phyloP scores from a whole-genome alignment of 2,329 filamentous ascomycete species.

The Mycosphaerella sp. region DNA sequence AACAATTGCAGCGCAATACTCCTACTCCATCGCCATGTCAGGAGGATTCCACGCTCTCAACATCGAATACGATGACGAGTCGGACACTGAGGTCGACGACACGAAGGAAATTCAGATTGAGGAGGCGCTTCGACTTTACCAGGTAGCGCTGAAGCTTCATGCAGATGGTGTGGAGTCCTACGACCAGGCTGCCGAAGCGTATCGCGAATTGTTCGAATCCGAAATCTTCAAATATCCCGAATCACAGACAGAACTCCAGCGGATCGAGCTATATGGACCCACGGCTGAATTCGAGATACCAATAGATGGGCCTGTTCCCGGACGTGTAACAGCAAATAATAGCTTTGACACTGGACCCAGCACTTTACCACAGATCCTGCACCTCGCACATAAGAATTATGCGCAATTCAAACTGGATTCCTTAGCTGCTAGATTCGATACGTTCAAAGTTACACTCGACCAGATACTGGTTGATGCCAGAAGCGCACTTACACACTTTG shows the following conservation, averaged over 20 bases:
- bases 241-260: constrained; percentile 74
- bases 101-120: constrained; percentile 97
- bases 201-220: constrained; percentile 76
- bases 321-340: constrained; percentile 35
- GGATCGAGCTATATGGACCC: constrained; percentile 52
- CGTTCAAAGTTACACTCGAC: constrained; percentile 24
- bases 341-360: constrained; percentile 69
- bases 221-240: constrained; percentile 94
- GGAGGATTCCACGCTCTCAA: constrained; percentile 78
- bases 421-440: constrained; percentile 25
- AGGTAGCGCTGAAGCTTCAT: constrained; percentile 83
- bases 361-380: constrained; percentile 80
- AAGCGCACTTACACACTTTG: constrained; percentile 50
- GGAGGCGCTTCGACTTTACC: constrained; percentile 91
- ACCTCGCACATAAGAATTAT: constrained; percentile 91
- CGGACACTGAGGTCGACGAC: constrained; percentile 87
- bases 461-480: constrained; percentile 34
- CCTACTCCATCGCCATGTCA: constrained; percentile 36
- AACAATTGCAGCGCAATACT: background rate
- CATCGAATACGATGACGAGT: constrained; percentile 83
- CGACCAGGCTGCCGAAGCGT: constrained; percentile 70
- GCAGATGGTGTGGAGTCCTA: constrained; percentile 75
- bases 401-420: constrained; percentile 83
- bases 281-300: constrained; percentile 38
- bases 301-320: constrained; percentile 33